Conservation (phyloP, 768 basidiomycete genomes). For the Russula olivacea region DNA sequence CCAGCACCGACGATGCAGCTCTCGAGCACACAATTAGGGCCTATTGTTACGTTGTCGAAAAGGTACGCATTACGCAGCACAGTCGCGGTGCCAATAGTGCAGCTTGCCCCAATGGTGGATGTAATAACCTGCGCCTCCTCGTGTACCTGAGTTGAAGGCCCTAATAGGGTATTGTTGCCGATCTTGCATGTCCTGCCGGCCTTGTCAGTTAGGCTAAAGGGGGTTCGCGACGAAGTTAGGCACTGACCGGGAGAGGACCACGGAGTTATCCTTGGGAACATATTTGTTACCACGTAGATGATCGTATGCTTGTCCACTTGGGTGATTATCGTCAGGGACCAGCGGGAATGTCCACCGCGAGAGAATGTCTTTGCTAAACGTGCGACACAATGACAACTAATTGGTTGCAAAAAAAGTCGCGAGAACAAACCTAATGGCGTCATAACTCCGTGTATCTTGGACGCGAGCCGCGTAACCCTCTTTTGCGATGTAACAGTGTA, state of each 20-base stretch:
- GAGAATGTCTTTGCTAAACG: constrained; percentile 79
- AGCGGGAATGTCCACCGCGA: constrained; percentile 94
- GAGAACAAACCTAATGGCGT: constrained; percentile 64
- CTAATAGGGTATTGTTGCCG: constrained; percentile 78
- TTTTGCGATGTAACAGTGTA: constrained; percentile 83
- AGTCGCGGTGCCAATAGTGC: constrained; percentile 64
- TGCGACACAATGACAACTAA: neutral
- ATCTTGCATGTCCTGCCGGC: constrained; percentile 72
- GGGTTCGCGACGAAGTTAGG: constrained; percentile 7
- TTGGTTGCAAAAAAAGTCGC: neutral
- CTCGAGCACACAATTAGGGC: constrained; percentile 63
- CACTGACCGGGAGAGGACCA: constrained; percentile 74
- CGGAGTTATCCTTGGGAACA: constrained; percentile 70
- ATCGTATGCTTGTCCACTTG: constrained; percentile 76
- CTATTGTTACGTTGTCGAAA: constrained; percentile 72
- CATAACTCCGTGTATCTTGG: constrained; percentile 88
- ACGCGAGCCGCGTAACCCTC: constrained; percentile 92
- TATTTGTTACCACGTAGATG: constrained; percentile 87
- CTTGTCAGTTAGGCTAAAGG: neutral
- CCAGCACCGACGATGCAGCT: constrained; percentile 76
- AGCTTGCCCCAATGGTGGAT: constrained; percentile 76
- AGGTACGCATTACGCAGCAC: constrained; percentile 73
- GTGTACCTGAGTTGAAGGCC: constrained; percentile 61
- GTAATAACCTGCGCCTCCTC: constrained; percentile 60
- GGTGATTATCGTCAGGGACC: constrained; percentile 91